Evolutionary conservation across 352 stramenopile genomes (phyloP).

Genomic region (Globisporangium heterothallicum): DNA sequence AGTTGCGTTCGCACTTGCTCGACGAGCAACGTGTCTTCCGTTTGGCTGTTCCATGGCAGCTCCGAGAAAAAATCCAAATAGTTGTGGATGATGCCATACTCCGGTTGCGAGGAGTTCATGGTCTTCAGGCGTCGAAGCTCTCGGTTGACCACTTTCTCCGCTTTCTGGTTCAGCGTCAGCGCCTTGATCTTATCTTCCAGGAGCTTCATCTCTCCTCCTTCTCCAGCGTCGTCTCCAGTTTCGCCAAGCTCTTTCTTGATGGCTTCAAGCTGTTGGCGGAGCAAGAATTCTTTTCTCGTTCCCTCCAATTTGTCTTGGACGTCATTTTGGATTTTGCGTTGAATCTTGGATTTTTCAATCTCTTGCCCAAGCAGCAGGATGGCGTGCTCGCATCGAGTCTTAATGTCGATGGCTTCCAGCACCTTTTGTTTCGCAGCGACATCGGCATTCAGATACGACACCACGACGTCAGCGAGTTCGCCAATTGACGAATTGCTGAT

Average conservation of each 20-base stretch:
- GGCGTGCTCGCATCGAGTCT: conserved; percentile 38
- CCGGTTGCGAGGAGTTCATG: conserved; percentile 71
- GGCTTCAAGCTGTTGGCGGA: conserved; percentile 97
- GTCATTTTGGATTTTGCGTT: conserved; percentile 66
- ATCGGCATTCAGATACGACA: conserved; percentile 58
- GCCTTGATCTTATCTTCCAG: conserved; percentile 55
- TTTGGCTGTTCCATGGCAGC: conserved; percentile 56
- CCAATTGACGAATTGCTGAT: conserved; percentile 56
- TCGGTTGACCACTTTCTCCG: conserved; percentile 50
- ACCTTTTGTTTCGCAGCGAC: conserved; percentile 55
- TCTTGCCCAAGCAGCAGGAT: conserved; percentile 45
- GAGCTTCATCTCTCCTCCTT: conserved; percentile 42
- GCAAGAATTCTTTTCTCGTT: conserved; percentile 88
- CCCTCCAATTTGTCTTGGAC: conserved; percentile 69
- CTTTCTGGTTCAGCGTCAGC: conserved; percentile 44
- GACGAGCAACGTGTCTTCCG: conserved; percentile 51
- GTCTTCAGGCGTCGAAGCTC: conserved; percentile 66
- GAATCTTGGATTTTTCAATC: conserved; percentile 55
- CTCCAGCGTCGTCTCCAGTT: conserved; percentile 30
- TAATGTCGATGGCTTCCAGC: conserved; percentile 41
- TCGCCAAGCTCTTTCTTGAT: conserved; percentile 99
- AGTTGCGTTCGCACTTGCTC: conserved; percentile 54
- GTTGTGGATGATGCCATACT: conserved; percentile 77
- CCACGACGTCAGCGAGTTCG: conserved; percentile 62
- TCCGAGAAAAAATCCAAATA: conserved; percentile 81